Evolutionary conservation across 768 basidiomycete genomes (phyloP), one percentile per base, ranked within the genome.

Genomic region (Rhizopogon roseolus): DNA sequence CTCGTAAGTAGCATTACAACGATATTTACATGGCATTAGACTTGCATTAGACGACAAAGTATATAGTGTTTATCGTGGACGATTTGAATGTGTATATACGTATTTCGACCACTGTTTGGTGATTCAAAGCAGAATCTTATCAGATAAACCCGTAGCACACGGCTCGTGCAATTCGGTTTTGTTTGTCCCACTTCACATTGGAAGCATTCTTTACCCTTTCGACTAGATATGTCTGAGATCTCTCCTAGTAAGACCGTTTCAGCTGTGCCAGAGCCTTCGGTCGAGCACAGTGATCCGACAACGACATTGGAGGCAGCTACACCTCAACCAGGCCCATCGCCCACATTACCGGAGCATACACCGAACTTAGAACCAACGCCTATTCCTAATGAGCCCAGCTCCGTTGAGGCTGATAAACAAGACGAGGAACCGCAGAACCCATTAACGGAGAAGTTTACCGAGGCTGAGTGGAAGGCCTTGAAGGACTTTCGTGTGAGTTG

Each of bases 381-480:
- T 22, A 17, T 19, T 53, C 25, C 25, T 17, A 36, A 34, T 41
- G 27, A 34, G 10, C 25, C 27, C 16, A 40, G 19, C 9, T 6
- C n/a, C 4, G 4, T 45, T 3, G 51, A 25, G 19, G 41, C 37
- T 22, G 28, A 5, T 7, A 22, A 9, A 17, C 34, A 57, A 6
- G 56, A 70, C 17, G 68, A 55, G 13, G 89, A 91, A 65, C 84
- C 82, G 0, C 85, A 90, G 68, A 91, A 82, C 61, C 61, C 76
- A 2, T 73, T 93, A 29, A 92, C 90, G 0, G 70, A 76, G 64
- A 75, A 77, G 62, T 93, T 92, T 66, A 87, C 83, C 0, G 70
- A 79, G 7, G 74, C 72, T n/a, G 90, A 93, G 66, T 88, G 89
- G 87, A 70, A 64, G 13, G 85, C 85, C 8, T 68, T 93, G 59